Conservation (phyloP, 352 stramenopile genomes). For the Globisporangium ultimum region DNA sequence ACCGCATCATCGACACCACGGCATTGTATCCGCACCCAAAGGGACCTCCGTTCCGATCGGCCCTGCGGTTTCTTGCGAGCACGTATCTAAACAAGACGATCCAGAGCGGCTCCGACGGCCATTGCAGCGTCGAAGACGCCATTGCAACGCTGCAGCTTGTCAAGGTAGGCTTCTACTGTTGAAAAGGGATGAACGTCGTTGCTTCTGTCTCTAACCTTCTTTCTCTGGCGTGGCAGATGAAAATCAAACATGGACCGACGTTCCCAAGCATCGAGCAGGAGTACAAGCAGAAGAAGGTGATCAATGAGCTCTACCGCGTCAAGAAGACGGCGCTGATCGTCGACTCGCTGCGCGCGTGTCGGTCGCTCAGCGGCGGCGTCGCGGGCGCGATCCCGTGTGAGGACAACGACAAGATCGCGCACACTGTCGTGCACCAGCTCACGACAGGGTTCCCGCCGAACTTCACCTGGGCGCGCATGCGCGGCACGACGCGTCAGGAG, state of each 20-base stretch:
- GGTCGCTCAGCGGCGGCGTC: conserved; percentile 56
- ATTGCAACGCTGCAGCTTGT: conserved; percentile 71
- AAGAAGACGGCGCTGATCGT: conserved; percentile 84
- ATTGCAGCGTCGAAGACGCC: conserved; percentile 83
- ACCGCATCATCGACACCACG: conserved; percentile 76
- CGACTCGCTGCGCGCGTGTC: conserved; percentile 58
- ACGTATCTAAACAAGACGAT: conserved; percentile 72
- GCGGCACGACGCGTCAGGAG: conserved; percentile 28
- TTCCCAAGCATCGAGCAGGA: conserved; percentile 72
- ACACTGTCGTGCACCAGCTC: conserved; percentile 68
- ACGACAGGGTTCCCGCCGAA: conserved; percentile 78
- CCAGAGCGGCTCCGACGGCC: conserved; percentile 64
- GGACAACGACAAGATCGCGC: conserved; percentile 37
- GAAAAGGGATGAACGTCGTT: neutral
- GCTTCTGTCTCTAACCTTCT: neutral
- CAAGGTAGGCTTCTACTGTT: conserved; percentile 18
- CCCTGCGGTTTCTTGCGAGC: conserved; percentile 68
- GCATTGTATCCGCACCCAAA: conserved; percentile 82
- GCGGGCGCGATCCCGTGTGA: conserved; percentile 63
- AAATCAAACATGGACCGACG: conserved; percentile 69
- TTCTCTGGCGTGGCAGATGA: conserved; percentile 32
- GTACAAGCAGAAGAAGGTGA: conserved; percentile 76
- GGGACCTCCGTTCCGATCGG: conserved; percentile 71
- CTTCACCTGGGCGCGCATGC: conserved; percentile 73
- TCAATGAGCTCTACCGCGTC: conserved; percentile 57